These are phyloP conservation scores for Pichia kudriavzevii DNA, from an alignment of 1,139 yeast species.

Conservation along the genomic window DNA sequence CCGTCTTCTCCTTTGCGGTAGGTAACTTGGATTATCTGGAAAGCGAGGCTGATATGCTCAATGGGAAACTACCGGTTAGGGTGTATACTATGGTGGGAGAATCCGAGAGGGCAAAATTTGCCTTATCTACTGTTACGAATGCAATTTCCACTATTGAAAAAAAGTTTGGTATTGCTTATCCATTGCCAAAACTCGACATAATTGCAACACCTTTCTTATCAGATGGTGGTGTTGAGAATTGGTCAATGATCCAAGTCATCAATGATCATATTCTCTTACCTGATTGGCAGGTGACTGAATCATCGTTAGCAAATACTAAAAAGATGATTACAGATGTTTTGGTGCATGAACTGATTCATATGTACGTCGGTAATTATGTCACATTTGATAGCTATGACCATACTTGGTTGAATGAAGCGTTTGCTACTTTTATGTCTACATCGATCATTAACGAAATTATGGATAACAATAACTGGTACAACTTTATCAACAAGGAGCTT, in stretches of 20 bases:
- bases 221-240: slow-evolving; percentile 77
- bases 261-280: slow-evolving; percentile 43
- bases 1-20: slow-evolving; percentile 57
- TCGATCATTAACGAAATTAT: slow-evolving; percentile 17
- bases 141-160: slow-evolving; percentile 40
- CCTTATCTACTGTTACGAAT: slow-evolving; percentile 39
- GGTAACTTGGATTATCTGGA: slow-evolving; percentile 57
- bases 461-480: slow-evolving; percentile 29
- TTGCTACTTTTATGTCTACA: slow-evolving; percentile 52
- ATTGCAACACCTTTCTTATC: slow-evolving; percentile 60
- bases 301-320: slow-evolving; percentile 17
- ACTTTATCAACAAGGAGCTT: slow-evolving; percentile 31
- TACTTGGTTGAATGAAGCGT: slow-evolving; percentile 68
- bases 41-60: slow-evolving; percentile 23
- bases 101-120: slow-evolving; percentile 36
- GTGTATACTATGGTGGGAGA: slow-evolving; percentile 53
- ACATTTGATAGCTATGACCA: slow-evolving; percentile 61
- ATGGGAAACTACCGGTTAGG: slow-evolving; percentile 35
- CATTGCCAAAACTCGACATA: slow-evolving; percentile 56
- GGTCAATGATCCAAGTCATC: slow-evolving; percentile 59
- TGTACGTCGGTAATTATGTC: slow-evolving; percentile 66
- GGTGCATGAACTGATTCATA: slow-evolving; percentile 68
- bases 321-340: slow-evolving; percentile 43
- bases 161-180: slow-evolving; percentile 40
- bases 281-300: slow-evolving; percentile 23